A percentile compares a stretch with the other conserved stretches of the same genome.
phyloP scores from a whole-genome alignment of 2,329 filamentous ascomycete genomes.

The Alternaria arborescens region DNA sequence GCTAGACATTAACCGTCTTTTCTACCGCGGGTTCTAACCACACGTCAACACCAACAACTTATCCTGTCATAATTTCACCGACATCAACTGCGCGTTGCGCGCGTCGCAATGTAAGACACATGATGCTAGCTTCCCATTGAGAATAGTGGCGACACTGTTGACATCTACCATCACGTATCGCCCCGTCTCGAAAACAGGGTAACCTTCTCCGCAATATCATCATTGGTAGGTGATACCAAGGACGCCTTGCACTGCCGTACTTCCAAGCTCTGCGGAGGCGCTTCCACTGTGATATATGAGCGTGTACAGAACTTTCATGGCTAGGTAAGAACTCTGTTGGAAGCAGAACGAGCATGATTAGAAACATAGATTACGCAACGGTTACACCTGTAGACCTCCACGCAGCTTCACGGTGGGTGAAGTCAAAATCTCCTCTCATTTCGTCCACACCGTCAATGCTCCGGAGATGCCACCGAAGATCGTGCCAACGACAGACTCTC shows the following conservation, averaged over 20 bases:
- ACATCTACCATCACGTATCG: not conserved
- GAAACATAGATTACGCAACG: not conserved
- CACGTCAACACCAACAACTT: not conserved
- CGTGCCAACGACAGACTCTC: not conserved
- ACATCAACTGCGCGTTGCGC: not conserved
- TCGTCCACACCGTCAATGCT: not conserved
- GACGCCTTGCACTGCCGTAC: not conserved
- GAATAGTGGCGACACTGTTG: not conserved
- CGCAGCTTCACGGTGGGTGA: not conserved
- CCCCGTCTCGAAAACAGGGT: not conserved
- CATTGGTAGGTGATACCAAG: not conserved
- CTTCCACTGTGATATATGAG: not conserved
- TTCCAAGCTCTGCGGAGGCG: not conserved
- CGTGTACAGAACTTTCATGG: not conserved
- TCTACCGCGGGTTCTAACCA: not conserved
- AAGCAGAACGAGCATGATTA: not conserved
- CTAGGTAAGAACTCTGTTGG: not conserved
- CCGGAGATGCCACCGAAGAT: not conserved
- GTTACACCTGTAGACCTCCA: not conserved
- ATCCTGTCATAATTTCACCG: not conserved
- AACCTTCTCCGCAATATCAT: not conserved
- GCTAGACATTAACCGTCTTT: not conserved
- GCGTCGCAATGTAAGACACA: not conserved
- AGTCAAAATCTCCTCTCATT: not conserved
- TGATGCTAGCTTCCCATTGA: not conserved